Percentiles rank a stretch among this genome's conserved stretches.
Conservation (phyloP, 2,329 filamentous ascomycete species). For the Diaporthe australafricana region DNA sequence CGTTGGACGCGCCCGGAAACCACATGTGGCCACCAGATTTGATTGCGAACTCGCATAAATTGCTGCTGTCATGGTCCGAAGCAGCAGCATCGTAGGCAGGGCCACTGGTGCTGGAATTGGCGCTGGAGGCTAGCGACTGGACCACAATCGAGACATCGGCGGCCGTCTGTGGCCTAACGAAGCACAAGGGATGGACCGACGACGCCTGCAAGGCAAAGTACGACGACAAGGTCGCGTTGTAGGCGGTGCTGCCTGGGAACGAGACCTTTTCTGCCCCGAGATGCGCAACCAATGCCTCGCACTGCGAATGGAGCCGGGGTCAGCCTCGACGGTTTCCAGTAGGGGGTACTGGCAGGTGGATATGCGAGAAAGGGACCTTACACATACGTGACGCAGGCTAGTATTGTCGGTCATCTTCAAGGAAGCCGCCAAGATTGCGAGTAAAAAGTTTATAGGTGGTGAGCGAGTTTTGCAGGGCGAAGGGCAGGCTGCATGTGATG, state of each 20-base stretch:
- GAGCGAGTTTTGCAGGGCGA: background rate
- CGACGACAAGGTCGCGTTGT: background rate
- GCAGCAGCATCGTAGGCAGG: too few species aligned
- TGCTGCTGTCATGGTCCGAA: too few species aligned
- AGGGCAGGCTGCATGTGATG: background rate
- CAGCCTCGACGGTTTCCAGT: background rate
- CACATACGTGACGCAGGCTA: background rate
- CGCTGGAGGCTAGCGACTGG: background rate
- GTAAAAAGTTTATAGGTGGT: background rate
- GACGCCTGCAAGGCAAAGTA: constrained; percentile 30
- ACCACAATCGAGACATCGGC: constrained; percentile 23
- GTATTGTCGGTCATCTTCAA: background rate
- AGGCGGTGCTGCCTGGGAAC: background rate
- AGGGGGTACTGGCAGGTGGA: background rate
- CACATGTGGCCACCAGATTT: constrained; percentile 24
- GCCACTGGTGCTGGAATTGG: background rate
- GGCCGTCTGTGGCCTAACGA: constrained; percentile 1
- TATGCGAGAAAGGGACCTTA: background rate
- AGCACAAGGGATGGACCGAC: constrained; percentile 5
- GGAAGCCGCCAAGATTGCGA: too few species aligned
- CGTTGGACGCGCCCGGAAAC: constrained; percentile 2
- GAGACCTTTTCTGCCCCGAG: constrained; percentile 15
- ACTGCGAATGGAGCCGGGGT: background rate
- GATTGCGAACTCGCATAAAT: constrained; percentile 15
- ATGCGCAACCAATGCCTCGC: background rate